Evolutionary conservation across 768 basidiomycete species (phyloP), one percentile per base, ranked within the genome.

Genomic region (Pulveroboletus sp.): DNA sequence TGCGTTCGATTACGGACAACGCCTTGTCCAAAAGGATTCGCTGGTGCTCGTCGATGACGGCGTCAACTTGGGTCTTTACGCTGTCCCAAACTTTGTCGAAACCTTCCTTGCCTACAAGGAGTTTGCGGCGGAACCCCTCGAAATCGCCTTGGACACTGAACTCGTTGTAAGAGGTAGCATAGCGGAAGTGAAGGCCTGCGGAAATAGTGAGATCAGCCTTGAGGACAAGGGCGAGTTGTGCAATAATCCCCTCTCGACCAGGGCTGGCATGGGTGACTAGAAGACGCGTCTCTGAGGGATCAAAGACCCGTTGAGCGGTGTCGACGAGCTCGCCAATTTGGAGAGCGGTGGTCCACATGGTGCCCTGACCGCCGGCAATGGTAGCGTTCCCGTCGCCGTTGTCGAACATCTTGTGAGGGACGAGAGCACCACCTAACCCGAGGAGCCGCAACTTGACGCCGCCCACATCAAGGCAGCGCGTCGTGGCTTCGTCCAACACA

Each of bases 241-340:
- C 77, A 36, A 98, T 84, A 54, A 98, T 80, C 34, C 94, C 94
- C 66, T 97, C 94, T 36, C 93, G 80, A 4, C 95, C 94, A 29
- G 93, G 87, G 45, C 89, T 87, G 29, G 93, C 87, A 63, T 98
- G 95, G 0, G 91, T 89, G 60, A 99, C 76, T 54, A 99, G 83
- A 16, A 99, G 74, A 60, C 96, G 89, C 43, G 95, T 98, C 71
- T 99, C 96, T 19, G 89, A 80, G 23, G 81, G 81, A 67, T 99
- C 96, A 64, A 82, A 93, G 43, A 94, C 92, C 54, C 93, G 82
- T 65, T 95, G 91, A 0, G 96, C 92, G 3, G 94, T 98, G 68
- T 98, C 96, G 40, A 98, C 88, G 43, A 99, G 86, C 68, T 99
- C 95, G 50, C 96, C 96, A 34, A 99, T 89, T 68, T 99, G 96